Base-by-base conservation (phyloP, 805 yeast genomes). In the Clavispora phyllophila region DNA sequence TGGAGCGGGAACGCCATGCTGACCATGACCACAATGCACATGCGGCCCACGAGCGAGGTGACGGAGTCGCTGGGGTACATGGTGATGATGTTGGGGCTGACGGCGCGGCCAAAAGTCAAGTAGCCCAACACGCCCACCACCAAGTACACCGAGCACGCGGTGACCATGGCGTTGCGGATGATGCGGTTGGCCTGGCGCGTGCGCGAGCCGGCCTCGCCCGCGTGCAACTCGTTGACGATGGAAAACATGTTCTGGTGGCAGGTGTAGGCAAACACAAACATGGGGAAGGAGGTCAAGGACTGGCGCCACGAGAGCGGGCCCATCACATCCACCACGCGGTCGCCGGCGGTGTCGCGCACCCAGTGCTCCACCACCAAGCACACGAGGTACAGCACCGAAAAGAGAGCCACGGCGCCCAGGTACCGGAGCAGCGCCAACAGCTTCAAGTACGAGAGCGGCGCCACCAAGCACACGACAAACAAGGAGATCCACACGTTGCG, bases 221-320 rank as follows among this genome's bases (percentile, higher is more conserved):
- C 63, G 41, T 60, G 51, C 48, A 84, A 66, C 60, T 86, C 95
- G 55, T 83, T 81, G 54, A 82, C 76, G 40, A 86, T 83, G 9
- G 88, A 81, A 58, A 82, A 84, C 72, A 85, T 78, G 61, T 84
- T 86, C 65, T 86, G 91, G 45, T 84, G 84, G 39, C 93, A 88
- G 0, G 91, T 84, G 61, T 76, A 86, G 1, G 95, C 93, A 62
- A 86, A 82, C 12, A 86, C 82, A 28, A 85, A 75, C 43, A 86
- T 82, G 20, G 87, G 84, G 54, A 86, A 81, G 7, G 88, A 79
- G 19, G 84, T 73, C 44, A 83, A 63, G 55, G 60, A 74, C 50
- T 37, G 62, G 57, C 54, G 60, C 51, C 62, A 44, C 5, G 58
- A 62, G 22, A 67, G 70, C 35, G 75, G 76, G 37, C 77, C 77